phyloP scores from a whole-genome alignment of 2,329 filamentous ascomycete species.

The Aspergillus unguis region DNA sequence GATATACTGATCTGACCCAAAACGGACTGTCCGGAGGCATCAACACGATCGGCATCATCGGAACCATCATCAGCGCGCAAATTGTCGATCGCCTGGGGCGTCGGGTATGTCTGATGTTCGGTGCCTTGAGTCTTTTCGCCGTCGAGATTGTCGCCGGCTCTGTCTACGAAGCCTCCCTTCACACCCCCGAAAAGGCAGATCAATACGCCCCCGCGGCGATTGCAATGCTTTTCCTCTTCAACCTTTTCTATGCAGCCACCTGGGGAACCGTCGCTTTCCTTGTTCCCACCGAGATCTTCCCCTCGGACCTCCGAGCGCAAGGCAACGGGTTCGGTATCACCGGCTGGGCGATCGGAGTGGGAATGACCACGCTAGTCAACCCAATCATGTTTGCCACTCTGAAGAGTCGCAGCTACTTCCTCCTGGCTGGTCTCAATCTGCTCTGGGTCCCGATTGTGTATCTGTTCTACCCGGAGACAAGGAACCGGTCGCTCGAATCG shows the following conservation, averaged over 20 bases:
- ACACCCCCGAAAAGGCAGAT: conserved; percentile 34
- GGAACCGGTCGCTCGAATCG: conserved; percentile 50
- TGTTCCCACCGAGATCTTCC: conserved; percentile 56
- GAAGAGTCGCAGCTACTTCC: conserved; percentile 49
- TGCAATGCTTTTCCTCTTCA: conserved; percentile 47
- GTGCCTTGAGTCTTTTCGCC: conserved; percentile 37
- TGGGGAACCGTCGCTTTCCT: conserved; percentile 54
- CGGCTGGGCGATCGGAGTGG: conserved; percentile 58
- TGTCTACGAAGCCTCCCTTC: conserved; percentile 43
- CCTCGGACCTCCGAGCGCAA: conserved; percentile 55
- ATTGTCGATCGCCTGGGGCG: conserved; percentile 52
- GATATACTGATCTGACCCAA: conserved; percentile 37
- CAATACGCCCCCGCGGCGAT: conserved; percentile 47
- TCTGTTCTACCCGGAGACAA: conserved; percentile 55
- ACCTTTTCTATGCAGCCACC: conserved; percentile 46
- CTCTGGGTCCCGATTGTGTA: conserved; percentile 52
- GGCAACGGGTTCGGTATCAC: conserved; percentile 59
- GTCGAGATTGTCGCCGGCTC: conserved; percentile 46
- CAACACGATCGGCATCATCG: conserved; percentile 52
- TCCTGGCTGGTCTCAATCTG: conserved; percentile 52
- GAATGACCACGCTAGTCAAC: conserved; percentile 53
- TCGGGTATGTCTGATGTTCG: conserved; percentile 40
- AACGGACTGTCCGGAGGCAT: conserved; percentile 51
- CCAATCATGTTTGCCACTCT: conserved; percentile 51
- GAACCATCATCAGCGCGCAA: conserved; percentile 51